These are phyloP conservation scores for Dalbergia oliveri DNA, from an alignment of 306 rosid genomes.

Conservation along the genomic window DNA sequence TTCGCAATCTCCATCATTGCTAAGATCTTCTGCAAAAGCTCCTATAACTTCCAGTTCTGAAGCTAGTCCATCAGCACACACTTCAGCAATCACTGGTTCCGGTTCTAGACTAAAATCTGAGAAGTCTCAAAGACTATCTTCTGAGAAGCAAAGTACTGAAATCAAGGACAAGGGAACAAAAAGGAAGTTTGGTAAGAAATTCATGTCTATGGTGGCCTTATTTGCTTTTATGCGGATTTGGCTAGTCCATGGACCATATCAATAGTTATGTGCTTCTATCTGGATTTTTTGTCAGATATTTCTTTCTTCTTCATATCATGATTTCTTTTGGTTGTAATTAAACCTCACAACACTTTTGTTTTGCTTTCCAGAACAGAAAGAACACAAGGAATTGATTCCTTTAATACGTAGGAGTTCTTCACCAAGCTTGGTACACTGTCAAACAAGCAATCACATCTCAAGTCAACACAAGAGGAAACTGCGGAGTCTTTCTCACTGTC, in stretches of 20 bases:
- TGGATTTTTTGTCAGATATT: conserved; percentile 25
- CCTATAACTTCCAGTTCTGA: conserved; percentile 54
- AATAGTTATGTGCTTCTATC: conserved; percentile 33
- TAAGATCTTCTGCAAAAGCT: conserved; percentile 53
- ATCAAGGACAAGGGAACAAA: conserved; percentile 71
- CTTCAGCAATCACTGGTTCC: conserved; percentile 45
- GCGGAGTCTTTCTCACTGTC: conserved; percentile 80
- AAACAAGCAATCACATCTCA: conserved; percentile 73
- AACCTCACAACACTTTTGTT: conserved; percentile 32
- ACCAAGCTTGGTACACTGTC: conserved; percentile 56
- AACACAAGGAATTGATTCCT: conserved; percentile 82
- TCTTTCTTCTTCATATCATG: conserved; percentile 2
- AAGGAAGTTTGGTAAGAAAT: conserved; percentile 75
- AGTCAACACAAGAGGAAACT: conserved; percentile 96
- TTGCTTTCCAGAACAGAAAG: conserved; percentile 77
- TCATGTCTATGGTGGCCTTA: conserved; percentile 24
- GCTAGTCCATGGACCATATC: conserved; percentile 22
- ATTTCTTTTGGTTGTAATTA: conserved; percentile 33
- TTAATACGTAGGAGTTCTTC: conserved; percentile 62
- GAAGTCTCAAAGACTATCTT: conserved; percentile 49
- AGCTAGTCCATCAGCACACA: conserved; percentile 48
- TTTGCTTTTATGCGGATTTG: conserved; percentile 26
- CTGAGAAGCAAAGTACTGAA: conserved; percentile 59
- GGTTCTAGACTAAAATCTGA: conserved; percentile 58
- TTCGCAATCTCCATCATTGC: conserved; percentile 52